Conservation (phyloP, 2,329 filamentous ascomycete species). For the Chaetomiaceae sp. region DNA sequence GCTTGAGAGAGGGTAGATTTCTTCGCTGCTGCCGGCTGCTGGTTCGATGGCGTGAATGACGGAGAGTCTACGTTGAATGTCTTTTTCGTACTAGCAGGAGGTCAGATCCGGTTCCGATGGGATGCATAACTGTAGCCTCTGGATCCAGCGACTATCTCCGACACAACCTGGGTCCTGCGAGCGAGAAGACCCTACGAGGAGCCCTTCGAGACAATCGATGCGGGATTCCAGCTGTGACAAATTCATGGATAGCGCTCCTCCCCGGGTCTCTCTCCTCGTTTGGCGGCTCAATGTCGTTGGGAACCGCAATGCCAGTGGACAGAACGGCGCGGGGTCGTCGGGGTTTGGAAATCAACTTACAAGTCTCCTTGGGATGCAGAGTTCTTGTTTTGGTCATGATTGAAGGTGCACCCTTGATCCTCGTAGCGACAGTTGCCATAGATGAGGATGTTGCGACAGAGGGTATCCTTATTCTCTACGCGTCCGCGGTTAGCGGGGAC, state of each 20-base stretch:
- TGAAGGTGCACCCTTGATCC: constrained; percentile 86
- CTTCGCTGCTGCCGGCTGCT: constrained; percentile 48
- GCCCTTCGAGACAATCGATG: too few relatives aligned
- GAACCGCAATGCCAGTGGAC: too few relatives aligned
- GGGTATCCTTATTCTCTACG: constrained; percentile 77
- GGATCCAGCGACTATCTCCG: too few relatives aligned
- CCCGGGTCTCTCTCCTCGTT: too few relatives aligned
- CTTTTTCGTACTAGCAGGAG: constrained; percentile 53
- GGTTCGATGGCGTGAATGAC: constrained; percentile 73
- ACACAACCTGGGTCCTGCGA: too few relatives aligned
- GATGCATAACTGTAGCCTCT: background rate
- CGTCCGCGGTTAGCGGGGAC: constrained; percentile 15
- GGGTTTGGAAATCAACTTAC: constrained; percentile 36
- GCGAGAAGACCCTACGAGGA: too few relatives aligned
- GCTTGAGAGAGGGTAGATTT: constrained; percentile 81
- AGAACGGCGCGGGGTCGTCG: too few relatives aligned
- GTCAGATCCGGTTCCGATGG: constrained; percentile 25
- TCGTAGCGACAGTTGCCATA: constrained; percentile 92
- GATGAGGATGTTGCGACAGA: constrained; percentile 88
- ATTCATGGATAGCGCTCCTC: too few relatives aligned
- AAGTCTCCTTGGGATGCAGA: constrained; percentile 44
- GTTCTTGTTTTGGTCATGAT: constrained; percentile 71
- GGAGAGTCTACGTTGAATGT: constrained; percentile 93
- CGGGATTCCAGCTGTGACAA: too few relatives aligned
- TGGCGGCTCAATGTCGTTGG: too few relatives aligned